Evolutionary conservation across 306 rosid genomes (phyloP).

Genomic region (Herpetospermum pedunculosum): DNA sequence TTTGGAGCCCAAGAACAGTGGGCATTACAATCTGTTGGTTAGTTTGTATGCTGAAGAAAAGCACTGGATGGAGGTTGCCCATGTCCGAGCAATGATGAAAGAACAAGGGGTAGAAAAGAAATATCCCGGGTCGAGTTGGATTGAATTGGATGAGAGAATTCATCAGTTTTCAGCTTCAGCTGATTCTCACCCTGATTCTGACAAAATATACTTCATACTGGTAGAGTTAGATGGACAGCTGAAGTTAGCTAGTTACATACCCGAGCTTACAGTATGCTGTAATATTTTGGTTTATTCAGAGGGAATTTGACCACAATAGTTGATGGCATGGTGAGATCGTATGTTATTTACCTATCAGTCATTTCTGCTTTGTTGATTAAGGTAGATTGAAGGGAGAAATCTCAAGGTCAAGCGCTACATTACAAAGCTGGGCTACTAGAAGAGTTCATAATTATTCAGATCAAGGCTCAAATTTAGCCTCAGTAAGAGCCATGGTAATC

Average conservation of each 20-base stretch:
- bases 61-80: constrained; percentile 53
- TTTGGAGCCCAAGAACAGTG: constrained; percentile 61
- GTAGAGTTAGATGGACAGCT: constrained; percentile 42
- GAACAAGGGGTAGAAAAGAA: constrained; percentile 53
- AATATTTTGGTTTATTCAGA: background rate
- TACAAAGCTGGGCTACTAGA: background rate
- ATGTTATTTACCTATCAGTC: background rate
- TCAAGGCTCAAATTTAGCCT: background rate
- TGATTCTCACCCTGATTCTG: constrained; percentile 35
- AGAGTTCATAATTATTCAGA: background rate
- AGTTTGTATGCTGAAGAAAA: constrained; percentile 57
- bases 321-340: background rate
- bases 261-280: constrained; percentile 18
- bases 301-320: background rate
- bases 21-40: constrained; percentile 48
- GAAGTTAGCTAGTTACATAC: constrained; percentile 33
- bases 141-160: constrained; percentile 39
- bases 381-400: background rate
- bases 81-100: constrained; percentile 48
- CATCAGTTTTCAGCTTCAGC: constrained; percentile 60
- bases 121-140: constrained; percentile 73
- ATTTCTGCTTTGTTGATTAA: background rate
- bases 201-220: constrained; percentile 31
- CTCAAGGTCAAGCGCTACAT: background rate
- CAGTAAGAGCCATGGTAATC: background rate